Evolutionary conservation across 2,329 filamentous ascomycete genomes (phyloP).

Genomic region (Cladophialophora exuberans): DNA sequence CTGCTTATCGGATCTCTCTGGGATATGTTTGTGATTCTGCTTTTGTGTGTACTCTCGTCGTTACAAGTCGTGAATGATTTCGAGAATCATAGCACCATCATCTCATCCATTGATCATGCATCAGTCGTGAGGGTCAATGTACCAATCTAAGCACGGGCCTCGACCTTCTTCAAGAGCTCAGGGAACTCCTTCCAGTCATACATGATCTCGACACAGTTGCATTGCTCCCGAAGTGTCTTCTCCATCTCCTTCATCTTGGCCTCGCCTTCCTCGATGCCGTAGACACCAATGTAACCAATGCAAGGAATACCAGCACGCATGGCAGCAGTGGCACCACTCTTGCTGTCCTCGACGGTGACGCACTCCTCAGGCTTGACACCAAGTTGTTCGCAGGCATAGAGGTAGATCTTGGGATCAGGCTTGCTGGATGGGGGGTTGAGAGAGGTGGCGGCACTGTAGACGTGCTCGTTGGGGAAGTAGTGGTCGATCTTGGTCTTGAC

Average conservation of each 20-base stretch:
- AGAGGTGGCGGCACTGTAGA: slow-evolving; percentile 83
- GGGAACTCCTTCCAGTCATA: slow-evolving; percentile 53
- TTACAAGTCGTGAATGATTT: background rate
- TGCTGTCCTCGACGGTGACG: slow-evolving; percentile 86
- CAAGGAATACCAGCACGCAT: slow-evolving; percentile 78
- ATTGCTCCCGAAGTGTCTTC: slow-evolving; percentile 66
- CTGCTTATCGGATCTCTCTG: too few species aligned
- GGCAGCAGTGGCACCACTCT: slow-evolving; percentile 79
- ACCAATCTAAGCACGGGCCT: slow-evolving; percentile 30
- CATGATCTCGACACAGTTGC: slow-evolving; percentile 54
- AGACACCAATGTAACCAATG: slow-evolving; percentile 84
- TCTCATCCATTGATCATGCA: background rate
- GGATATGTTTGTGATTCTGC: too few species aligned
- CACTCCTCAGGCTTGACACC: slow-evolving; percentile 73
- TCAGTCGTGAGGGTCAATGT: background rate
- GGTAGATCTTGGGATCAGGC: slow-evolving; percentile 91
- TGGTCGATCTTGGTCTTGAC: slow-evolving; percentile 79
- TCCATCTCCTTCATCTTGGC: slow-evolving; percentile 74
- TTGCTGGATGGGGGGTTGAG: slow-evolving; percentile 81
- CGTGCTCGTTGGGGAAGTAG: slow-evolving; percentile 73
- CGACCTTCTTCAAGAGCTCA: slow-evolving; percentile 48
- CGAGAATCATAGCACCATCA: background rate
- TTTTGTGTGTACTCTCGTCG: background rate
- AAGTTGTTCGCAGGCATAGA: slow-evolving; percentile 74
- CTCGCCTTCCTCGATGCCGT: slow-evolving; percentile 64